Conservation (phyloP, 257 asterid species). For the Ilex asprella region DNA sequence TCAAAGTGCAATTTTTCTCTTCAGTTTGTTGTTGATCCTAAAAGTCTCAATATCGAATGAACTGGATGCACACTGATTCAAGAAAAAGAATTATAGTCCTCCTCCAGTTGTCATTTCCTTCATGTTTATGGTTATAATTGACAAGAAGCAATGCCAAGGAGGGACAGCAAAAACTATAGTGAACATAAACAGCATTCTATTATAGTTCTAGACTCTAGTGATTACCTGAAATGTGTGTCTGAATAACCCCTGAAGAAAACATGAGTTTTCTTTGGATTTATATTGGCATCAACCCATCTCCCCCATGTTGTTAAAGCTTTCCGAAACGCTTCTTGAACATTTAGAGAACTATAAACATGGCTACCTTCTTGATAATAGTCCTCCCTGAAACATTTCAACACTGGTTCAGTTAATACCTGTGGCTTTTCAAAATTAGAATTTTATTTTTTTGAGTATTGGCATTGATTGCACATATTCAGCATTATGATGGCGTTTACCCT, state of each 20-base stretch:
- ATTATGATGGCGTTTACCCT: slow-evolving; percentile 31
- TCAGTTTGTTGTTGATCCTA: too few relatives aligned
- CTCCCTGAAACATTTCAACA: slow-evolving; percentile 34
- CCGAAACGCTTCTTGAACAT: slow-evolving; percentile 55
- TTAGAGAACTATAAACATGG: slow-evolving; percentile 44
- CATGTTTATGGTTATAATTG: too few relatives aligned
- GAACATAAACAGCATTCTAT: background rate
- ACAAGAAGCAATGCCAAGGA: background rate
- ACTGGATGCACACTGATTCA: too few relatives aligned
- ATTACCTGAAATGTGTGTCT: slow-evolving; percentile 65
- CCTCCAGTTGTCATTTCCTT: background rate
- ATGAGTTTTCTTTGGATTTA: slow-evolving; percentile 40
- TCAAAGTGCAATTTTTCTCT: too few relatives aligned
- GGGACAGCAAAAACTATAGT: background rate
- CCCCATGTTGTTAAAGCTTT: slow-evolving; percentile 72
- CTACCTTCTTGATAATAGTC: slow-evolving; percentile 79
- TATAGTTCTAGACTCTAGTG: background rate
- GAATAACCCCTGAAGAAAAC: slow-evolving; percentile 70
- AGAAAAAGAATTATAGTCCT: background rate
- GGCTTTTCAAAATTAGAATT: background rate
- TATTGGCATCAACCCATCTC: slow-evolving; percentile 59
- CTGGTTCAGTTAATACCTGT: background rate
- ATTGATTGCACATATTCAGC: background rate
- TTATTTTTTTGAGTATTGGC: too few relatives aligned
- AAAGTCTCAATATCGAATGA: too few relatives aligned